phyloP scores from a whole-genome alignment of 2,329 filamentous ascomycete species.

The Colletotrichum sp. region DNA sequence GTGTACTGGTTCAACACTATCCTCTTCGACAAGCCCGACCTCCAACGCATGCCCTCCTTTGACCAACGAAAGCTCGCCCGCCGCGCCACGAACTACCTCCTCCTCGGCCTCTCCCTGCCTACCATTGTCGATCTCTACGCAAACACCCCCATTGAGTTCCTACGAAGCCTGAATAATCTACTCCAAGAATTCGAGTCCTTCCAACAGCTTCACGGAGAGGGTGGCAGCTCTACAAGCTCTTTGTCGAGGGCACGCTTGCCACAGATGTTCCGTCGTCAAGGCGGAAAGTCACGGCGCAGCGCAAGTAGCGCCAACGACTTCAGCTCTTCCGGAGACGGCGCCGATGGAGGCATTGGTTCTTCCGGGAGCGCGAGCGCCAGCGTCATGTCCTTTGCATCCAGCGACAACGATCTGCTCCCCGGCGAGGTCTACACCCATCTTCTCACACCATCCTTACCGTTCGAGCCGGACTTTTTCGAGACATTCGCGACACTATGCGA shows the following conservation, averaged over 20 bases:
- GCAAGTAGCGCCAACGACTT: constrained; percentile 52
- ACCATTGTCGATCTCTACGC: constrained; percentile 88
- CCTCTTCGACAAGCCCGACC: constrained; percentile 83
- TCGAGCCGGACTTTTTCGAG: constrained; percentile 96
- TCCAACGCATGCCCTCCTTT: constrained; percentile 84
- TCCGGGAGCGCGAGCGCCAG: constrained; percentile 40
- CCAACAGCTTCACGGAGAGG: constrained; percentile 83
- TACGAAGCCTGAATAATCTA: constrained; percentile 84
- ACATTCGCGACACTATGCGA: constrained; percentile 97
- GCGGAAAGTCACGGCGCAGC: constrained; percentile 61
- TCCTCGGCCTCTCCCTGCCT: constrained; percentile 90
- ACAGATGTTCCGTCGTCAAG: constrained; percentile 78
- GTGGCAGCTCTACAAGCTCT: constrained; percentile 70
- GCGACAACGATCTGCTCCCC: constrained; percentile 70
- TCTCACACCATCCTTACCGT: constrained; percentile 89
- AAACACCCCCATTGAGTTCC: constrained; percentile 80
- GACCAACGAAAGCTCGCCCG: constrained; percentile 83
- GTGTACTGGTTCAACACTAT: constrained; percentile 99
- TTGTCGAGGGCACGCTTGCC: constrained; percentile 81
- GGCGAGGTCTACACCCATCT: constrained; percentile 90
- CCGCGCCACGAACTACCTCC: constrained; percentile 90
- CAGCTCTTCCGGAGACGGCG: constrained; percentile 30
- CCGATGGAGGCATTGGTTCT: constrained; percentile 28
- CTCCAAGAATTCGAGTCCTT: constrained; percentile 93
- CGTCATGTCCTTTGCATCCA: constrained; percentile 63